Evolutionary conservation across 2,329 filamentous ascomycete genomes (phyloP).

Genomic region (Colletotrichum tropicale): DNA sequence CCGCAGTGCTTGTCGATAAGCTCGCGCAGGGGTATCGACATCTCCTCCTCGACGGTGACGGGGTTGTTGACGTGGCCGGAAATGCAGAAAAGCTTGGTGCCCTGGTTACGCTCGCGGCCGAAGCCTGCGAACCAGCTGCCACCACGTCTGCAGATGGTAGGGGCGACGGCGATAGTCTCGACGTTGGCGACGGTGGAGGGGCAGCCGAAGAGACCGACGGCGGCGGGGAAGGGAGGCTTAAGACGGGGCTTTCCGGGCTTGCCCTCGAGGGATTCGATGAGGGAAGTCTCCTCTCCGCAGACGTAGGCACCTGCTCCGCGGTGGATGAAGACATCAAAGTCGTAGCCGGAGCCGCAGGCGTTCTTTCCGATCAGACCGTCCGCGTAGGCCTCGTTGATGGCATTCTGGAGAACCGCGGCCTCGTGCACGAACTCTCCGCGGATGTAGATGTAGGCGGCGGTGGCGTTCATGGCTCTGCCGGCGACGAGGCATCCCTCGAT

Average conservation of each 20-base stretch:
- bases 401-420: slow-evolving; percentile 88
- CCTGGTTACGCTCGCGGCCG: slow-evolving; percentile 93
- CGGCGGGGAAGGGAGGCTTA: slow-evolving; percentile 97
- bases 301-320: slow-evolving; percentile 97
- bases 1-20: slow-evolving; percentile 98
- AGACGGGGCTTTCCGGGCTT: slow-evolving; percentile 98
- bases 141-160: slow-evolving; percentile 93
- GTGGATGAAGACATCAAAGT: slow-evolving; percentile 97
- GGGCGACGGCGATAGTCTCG: slow-evolving; percentile 93
- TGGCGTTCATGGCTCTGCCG: slow-evolving; percentile 98
- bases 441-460: slow-evolving; percentile 98
- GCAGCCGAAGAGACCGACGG: slow-evolving; percentile 97
- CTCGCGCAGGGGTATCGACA: slow-evolving; percentile 95
- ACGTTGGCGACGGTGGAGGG: slow-evolving; percentile 98
- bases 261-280: slow-evolving; percentile 97
- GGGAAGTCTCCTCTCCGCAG: slow-evolving; percentile 95
- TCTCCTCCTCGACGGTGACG: slow-evolving; percentile 97
- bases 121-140: slow-evolving; percentile 92
- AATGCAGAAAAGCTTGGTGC: slow-evolving; percentile 98
- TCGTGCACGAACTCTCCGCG: slow-evolving; percentile 98
- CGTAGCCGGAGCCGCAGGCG: slow-evolving; percentile 94
- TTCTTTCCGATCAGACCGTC: slow-evolving; percentile 97
- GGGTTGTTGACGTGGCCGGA: slow-evolving; percentile 99
- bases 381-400: slow-evolving; percentile 97
- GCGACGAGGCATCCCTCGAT: slow-evolving; percentile 96